Base-by-base conservation (phyloP, 2,329 filamentous ascomycete genomes). In the Sarocladiaceae sp. region DNA sequence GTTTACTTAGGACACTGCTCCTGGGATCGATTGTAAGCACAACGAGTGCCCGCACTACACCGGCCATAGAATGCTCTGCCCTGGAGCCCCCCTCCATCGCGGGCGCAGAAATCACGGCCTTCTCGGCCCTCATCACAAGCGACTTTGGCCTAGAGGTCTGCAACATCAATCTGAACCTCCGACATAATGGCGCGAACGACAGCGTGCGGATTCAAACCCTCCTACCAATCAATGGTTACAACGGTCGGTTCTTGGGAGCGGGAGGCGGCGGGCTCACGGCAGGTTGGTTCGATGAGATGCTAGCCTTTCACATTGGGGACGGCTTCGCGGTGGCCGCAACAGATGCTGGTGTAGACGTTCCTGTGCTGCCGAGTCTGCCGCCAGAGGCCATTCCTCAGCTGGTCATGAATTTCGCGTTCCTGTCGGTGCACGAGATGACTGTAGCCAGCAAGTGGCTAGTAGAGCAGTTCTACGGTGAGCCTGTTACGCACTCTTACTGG, bases 401-500 rank as follows among this genome's bases (percentile, higher is more conserved):
- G 3, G 39, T 70, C 5, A 53, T 62, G 10, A 63, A 69, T 42
- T 63, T 66, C 18, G 65, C 60, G 0, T 61, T 57, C 0, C 52
- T 59, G 0, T 59, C 62, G n/a, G 26, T 39, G 13, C 34, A 39
- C 34, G 20, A 39, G 19, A 33, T 43, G 27, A 33, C 43, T 18
- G 16, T 65, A 2, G 48, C 65, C 6, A 64, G 63, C 4, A 72
- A 73, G 48, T 32, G 58, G 16, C 50, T 73, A 23, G 62, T 61
- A 4, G 50, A 65, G 16, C 53, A 56, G 4, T 73, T 67, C 53
- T 74, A 74, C 47, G 51, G 56, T 21, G 26, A 44, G 31, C 31
- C 39, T 3, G 57, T 60, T 10, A 54, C 59, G 3, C 70, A 67
- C 52, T 68, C 62, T 6, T 74, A 74, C 54, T 74, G 67, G 49